A percentile compares a stretch with the other conserved stretches of the same genome.
Evolutionary conservation across 2,329 filamentous ascomycete species (phyloP).

Genomic region (Alternaria consortialis): DNA sequence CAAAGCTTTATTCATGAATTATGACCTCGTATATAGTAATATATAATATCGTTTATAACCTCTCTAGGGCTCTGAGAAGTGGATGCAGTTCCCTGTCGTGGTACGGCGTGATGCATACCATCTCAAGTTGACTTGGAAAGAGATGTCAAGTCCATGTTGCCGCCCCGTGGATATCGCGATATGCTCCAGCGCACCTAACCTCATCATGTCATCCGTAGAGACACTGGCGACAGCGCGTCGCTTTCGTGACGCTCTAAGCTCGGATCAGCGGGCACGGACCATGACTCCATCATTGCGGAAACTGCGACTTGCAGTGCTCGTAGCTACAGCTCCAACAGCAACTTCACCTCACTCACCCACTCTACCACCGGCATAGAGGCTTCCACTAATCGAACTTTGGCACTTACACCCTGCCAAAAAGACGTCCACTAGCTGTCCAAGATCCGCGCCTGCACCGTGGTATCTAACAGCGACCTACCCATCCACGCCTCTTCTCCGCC

Average conservation of each 20-base stretch:
- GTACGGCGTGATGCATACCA: too few relatives aligned
- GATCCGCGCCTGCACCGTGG: constrained; percentile 52
- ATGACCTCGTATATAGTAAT: not conserved
- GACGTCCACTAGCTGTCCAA: constrained; percentile 25
- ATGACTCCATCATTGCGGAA: constrained; percentile 29
- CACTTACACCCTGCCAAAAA: constrained; percentile 17
- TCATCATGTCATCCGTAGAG: not conserved
- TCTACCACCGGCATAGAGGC: constrained; percentile 19
- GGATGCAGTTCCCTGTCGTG: not conserved
- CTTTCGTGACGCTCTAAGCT: constrained; percentile 23
- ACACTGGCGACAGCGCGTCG: constrained; percentile 15
- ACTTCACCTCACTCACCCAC: constrained; percentile 28
- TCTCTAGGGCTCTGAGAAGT: not conserved
- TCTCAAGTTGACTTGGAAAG: too few relatives aligned
- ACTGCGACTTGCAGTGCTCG: constrained; percentile 23
- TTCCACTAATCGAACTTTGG: constrained; percentile 16
- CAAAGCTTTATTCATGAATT: not conserved
- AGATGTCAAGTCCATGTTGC: not conserved
- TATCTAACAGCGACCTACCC: constrained; percentile 27
- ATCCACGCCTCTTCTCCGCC: constrained; percentile 27
- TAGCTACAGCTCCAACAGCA: constrained; percentile 26
- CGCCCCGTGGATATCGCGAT: not conserved
- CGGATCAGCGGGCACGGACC: constrained; percentile 19
- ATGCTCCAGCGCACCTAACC: not conserved
- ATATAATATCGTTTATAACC: not conserved